Base-by-base conservation (phyloP, 1,284 basidiomycete species). In the Mycena citricolor region DNA sequence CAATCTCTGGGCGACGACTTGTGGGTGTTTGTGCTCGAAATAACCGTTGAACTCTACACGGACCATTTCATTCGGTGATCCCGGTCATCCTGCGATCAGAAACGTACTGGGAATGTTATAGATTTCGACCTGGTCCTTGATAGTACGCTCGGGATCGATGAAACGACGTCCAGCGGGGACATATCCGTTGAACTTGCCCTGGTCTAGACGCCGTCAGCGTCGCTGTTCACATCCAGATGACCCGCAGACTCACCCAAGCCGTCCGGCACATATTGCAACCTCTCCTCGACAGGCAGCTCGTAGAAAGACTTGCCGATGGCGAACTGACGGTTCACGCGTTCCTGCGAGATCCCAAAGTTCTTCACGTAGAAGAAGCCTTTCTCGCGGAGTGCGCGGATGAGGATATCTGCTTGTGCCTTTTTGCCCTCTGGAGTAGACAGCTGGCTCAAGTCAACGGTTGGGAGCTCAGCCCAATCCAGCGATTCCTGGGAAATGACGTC, bases 151-250 rank as follows among this genome's bases (percentile, higher is more conserved):
- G 35, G 17, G n/a, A 32, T 32, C 6, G 3, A 17, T 8, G 6
- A 37, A 5, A 19, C 43, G 17, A 42, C 71, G 65, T 1, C 74
- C 74, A 1, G 48, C 48, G 10, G 74, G 74, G 21, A 71, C 62
- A 42, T 77, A 77, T 6, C 75, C 75, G 43, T 77, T 77, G 58
- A 72, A 76, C 31, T 60, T 50, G 12, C 75, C 75, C 24, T 70
- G 61, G 17, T 68, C 67, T 73, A 16, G 4, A 11, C 11, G n/a
- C n/a, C n/a, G n/a, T n/a, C n/a, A n/a, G n/a, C n/a, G n/a, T n/a
- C n/a, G n/a, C n/a, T n/a, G n/a, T n/a, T n/a, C n/a, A n/a, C n/a
- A 21, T 11, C 28, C 5, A 17, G 11, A n/a, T 19, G 19, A 12
- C 24, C 11, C 24, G 10, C 12, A 21, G 12, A 48, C 63, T 33